These are phyloP conservation scores for Exophiala viscosa DNA, from an alignment of 2,329 filamentous ascomycete species.

Conservation along the genomic window DNA sequence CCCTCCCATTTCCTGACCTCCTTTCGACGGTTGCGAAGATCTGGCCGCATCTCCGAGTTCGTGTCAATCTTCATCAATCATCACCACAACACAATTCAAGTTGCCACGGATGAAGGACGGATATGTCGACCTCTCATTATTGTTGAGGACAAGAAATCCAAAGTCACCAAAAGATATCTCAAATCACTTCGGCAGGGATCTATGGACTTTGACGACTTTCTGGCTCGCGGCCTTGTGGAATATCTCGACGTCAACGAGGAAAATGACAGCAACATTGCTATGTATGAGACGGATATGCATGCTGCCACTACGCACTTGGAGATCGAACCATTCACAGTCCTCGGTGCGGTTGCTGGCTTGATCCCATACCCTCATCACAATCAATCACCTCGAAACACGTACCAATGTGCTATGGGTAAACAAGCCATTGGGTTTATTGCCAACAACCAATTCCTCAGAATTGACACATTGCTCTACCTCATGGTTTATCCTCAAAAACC, in stretches of 20 bases:
- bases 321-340: slow-evolving; percentile 95
- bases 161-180: slow-evolving; percentile 73
- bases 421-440: slow-evolving; percentile 98
- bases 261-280: slow-evolving; percentile 88
- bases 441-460: slow-evolving; percentile 95
- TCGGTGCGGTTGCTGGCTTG: slow-evolving; percentile 90
- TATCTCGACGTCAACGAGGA: slow-evolving; percentile 97
- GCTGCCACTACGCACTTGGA: slow-evolving; percentile 87
- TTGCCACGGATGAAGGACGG: slow-evolving; percentile 93
- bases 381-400: slow-evolving; percentile 96
- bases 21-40: slow-evolving; percentile 82
- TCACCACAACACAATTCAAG: slow-evolving; percentile 85
- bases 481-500: slow-evolving; percentile 97
- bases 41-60: slow-evolving; percentile 90
- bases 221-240: slow-evolving; percentile 84
- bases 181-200: slow-evolving; percentile 76
- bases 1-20: slow-evolving; percentile 81
- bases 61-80: slow-evolving; percentile 95
- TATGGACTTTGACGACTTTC: slow-evolving; percentile 89
- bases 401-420: slow-evolving; percentile 99
- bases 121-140: slow-evolving; percentile 96
- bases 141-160: slow-evolving; percentile 81
- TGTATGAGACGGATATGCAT: slow-evolving; percentile 81
- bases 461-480: slow-evolving; percentile 92
- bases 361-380: slow-evolving; percentile 99